phyloP scores from a whole-genome alignment of 2,329 filamentous ascomycete genomes.

The Madurella mycetomatis region DNA sequence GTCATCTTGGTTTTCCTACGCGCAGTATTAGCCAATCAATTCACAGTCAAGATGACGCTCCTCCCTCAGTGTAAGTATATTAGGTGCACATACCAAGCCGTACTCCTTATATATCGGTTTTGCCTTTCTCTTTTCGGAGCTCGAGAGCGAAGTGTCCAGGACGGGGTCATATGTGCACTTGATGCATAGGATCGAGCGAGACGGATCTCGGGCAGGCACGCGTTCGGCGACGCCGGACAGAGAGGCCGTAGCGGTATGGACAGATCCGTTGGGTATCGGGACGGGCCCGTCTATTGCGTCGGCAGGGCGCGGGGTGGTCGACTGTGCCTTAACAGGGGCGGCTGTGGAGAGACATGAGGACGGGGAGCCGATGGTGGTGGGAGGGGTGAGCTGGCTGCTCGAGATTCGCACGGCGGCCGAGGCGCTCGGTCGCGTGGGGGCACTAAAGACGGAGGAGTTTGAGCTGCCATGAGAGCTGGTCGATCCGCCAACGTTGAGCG shows the following conservation, averaged over 20 bases:
- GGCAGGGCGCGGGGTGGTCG: slow-evolving; percentile 49
- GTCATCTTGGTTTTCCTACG: slow-evolving; percentile 67
- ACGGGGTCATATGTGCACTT: slow-evolving; percentile 60
- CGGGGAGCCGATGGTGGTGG: slow-evolving; percentile 50
- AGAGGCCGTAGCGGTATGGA: slow-evolving; percentile 30
- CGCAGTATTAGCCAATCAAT: slow-evolving; percentile 53
- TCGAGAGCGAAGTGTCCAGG: slow-evolving; percentile 47
- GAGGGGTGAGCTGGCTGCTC: slow-evolving; percentile 47
- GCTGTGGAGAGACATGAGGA: slow-evolving; percentile 41
- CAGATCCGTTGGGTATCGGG: slow-evolving; percentile 29
- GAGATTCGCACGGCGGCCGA: slow-evolving; percentile 39
- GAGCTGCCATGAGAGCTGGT: slow-evolving; percentile 68
- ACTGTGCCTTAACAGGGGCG: slow-evolving; percentile 49
- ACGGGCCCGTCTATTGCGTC: slow-evolving; percentile 27
- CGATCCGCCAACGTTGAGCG: slow-evolving; percentile 66
- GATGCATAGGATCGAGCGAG: slow-evolving; percentile 49
- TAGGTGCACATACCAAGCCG: slow-evolving; percentile 59
- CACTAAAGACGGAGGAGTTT: slow-evolving; percentile 67
- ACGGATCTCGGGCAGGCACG: slow-evolving; percentile 54
- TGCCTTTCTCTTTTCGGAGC: slow-evolving; percentile 50
- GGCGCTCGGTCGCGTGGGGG: slow-evolving; percentile 39
- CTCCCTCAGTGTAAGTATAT: slow-evolving; percentile 42
- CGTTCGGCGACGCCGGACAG: slow-evolving; percentile 33
- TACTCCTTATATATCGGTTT: slow-evolving; percentile 61
- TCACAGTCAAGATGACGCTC: slow-evolving; percentile 58